These are phyloP conservation scores for Cicer pinnatifidum DNA, from an alignment of 306 rosid species.

Conservation along the genomic window DNA sequence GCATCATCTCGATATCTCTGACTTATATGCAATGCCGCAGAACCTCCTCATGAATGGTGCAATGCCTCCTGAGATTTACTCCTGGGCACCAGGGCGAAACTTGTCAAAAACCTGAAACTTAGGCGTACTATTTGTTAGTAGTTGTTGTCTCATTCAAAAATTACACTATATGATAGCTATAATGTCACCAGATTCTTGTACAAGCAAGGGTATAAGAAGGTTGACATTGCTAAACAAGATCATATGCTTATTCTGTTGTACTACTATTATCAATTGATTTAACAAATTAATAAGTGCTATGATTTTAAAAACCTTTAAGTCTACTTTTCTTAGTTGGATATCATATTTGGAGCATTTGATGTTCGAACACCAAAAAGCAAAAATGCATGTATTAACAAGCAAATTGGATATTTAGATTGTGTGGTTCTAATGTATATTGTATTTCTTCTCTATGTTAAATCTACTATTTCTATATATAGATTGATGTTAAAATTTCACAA, in stretches of 20 bases:
- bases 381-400: conserved; percentile 38
- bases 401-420: conserved; percentile 12
- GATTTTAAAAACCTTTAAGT: conserved; percentile 36
- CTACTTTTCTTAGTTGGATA: conserved; percentile 14
- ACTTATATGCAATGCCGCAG: conserved; percentile 72
- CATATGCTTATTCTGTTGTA: conserved; percentile 42
- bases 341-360: conserved; percentile 11
- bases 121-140: conserved; percentile 14
- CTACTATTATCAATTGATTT: conserved; percentile 34
- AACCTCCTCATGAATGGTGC: conserved; percentile 70
- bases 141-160: conserved; percentile 29
- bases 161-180: conserved; percentile 39
- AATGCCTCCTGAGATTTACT: conserved; percentile 68
- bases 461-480: conserved; percentile 4
- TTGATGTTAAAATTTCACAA: background rate
- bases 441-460: background rate
- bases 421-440: conserved; percentile 1
- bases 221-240: conserved; percentile 36
- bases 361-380: conserved; percentile 7
- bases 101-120: conserved; percentile 63
- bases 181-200: conserved; percentile 27
- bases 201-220: conserved; percentile 27
- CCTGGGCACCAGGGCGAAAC: conserved; percentile 67
- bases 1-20: conserved; percentile 69
- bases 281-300: conserved; percentile 38